A percentile compares a stretch with the other conserved stretches of the same genome.
phyloP scores from a whole-genome alignment of 2,329 filamentous ascomycete genomes.

The Blastomyces percursus region DNA sequence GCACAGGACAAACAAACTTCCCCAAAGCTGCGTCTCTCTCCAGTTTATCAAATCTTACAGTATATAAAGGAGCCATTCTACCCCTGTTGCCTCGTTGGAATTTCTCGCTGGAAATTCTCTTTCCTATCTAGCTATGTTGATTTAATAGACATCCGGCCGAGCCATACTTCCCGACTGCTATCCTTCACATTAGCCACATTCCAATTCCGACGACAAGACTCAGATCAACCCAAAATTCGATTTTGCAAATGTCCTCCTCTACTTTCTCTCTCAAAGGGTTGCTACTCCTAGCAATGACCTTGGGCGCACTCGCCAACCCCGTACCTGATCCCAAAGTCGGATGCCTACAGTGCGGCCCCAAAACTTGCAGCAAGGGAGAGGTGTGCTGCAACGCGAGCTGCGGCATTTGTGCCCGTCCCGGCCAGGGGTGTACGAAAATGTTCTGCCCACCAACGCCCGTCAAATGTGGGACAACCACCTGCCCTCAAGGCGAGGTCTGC shows the following conservation, averaged over 20 bases:
- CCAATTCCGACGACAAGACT: neutral
- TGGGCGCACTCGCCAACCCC: conserved; percentile 1
- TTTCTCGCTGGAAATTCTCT: neutral
- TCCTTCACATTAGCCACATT: neutral
- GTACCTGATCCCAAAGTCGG: neutral
- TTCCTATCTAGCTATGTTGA: neutral
- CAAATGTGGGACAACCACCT: neutral
- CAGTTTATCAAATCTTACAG: neutral
- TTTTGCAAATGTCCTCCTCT: neutral
- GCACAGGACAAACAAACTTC: neutral
- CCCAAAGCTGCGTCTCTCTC: neutral
- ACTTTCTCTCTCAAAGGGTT: neutral
- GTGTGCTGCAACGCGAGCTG: conserved; percentile 3
- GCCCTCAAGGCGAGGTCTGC: neutral
- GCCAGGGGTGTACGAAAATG: neutral
- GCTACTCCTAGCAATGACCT: neutral
- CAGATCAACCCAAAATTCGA: neutral
- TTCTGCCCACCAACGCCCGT: neutral
- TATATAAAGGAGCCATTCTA: neutral
- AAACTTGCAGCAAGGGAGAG: neutral
- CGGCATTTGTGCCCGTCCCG: neutral
- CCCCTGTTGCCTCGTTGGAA: neutral
- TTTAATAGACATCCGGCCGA: neutral
- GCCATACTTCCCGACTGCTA: neutral
- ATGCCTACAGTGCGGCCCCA: neutral